A percentile compares a stretch with the other conserved stretches of the same genome.
These are phyloP conservation scores for Hyaloscypha hepaticicola DNA, from an alignment of 495 filamentous ascomycete species.

Conservation along the genomic window DNA sequence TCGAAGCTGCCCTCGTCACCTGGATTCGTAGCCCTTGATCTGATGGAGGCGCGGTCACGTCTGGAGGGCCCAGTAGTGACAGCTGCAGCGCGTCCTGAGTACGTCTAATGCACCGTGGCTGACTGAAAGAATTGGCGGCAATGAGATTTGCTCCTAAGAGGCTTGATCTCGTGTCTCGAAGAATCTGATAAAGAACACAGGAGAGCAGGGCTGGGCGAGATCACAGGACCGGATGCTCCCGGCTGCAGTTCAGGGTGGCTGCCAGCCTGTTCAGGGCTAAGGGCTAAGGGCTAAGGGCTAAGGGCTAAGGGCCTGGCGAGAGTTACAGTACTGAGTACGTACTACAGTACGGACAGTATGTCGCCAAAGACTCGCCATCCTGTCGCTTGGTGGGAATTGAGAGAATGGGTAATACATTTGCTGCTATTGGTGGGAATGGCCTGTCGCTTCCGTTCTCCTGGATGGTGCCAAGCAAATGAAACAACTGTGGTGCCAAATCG, in stretches of 20 bases:
- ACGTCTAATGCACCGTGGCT: not conserved
- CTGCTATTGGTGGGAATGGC: not conserved
- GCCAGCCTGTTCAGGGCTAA: no score
- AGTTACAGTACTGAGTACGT: no score
- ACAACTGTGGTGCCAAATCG: not conserved
- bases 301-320: no score
- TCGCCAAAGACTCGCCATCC: no score
- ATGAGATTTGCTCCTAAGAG: not conserved
- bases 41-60: not conserved
- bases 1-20: not conserved
- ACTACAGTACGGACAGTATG: no score
- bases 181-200: not conserved
- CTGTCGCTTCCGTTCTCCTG: not conserved
- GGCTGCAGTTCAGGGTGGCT: no score
- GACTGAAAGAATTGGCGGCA: not conserved
- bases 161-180: not conserved
- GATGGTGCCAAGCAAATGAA: slow-evolving; percentile 5
- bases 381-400: no score
- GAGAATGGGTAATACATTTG: not conserved
- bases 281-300: no score
- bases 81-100: not conserved
- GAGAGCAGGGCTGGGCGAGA: not conserved
- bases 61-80: not conserved
- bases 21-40: not conserved
- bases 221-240: not conserved